Evolutionary conservation across 352 stramenopile genomes (phyloP), one percentile per base, ranked within the genome.

Genomic region (Elongisporangium prolatum): DNA sequence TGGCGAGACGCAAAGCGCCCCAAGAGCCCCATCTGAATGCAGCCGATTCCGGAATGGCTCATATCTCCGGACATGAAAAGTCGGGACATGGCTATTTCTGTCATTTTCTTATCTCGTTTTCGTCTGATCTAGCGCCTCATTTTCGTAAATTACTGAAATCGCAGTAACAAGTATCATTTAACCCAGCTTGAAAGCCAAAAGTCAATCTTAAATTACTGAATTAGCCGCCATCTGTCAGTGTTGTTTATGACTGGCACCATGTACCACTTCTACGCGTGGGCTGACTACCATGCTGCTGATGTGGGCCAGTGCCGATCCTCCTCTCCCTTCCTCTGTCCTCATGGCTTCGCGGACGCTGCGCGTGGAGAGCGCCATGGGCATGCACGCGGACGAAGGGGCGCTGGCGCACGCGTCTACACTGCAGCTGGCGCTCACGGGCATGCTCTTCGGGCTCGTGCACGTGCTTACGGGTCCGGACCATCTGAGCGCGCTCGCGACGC

Each of bases 391-490:
- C 3, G 58, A 65, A 20, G 64, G 56, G 0, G 70, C 72, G 9
- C 57, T 85, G 40, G 59, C 68, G 51, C 61, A 83, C 37, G 68
- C 73, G 10, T 83, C 77, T 5, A 21, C 61, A 9, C 17, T 70
- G 4, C 64, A 77, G 54, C 60, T 88, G 51, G 59, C 63, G 37
- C 59, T 77, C 47, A 86, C 77, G 10, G 80, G 77, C 14, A 80
- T 88, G 64, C 44, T 84, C 47, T 88, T 89, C 49, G 80, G 80
- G 0, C 59, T 87, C 11, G 69, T 89, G 49, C 79, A 89, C 60
- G 80, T 89, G 37, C 57, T 89, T 18, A 86, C 77, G 16, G 77
- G 84, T 2, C 90, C 90, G 1, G 88, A 97, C 62, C 90, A 97
- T 61, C 72, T 97, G 21, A 89, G 76, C 21, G 88, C 89, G 20